Evolutionary conservation across 805 yeast genomes (phyloP).

Genomic region (Groenewaldozyma salmanticensis): DNA sequence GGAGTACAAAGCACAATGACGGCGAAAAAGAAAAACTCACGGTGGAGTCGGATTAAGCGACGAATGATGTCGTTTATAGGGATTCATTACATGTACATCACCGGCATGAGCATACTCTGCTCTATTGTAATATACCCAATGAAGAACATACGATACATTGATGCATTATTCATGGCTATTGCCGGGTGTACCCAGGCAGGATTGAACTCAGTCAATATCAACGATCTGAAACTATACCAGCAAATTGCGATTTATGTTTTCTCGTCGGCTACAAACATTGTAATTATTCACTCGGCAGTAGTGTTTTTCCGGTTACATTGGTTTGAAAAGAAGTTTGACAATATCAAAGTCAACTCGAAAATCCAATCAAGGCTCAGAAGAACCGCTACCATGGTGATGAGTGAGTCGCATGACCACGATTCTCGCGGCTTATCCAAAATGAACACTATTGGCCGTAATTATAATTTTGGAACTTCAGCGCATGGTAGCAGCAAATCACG

Average conservation of each 20-base stretch:
- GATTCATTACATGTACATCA: constrained; percentile 43
- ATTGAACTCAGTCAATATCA: constrained; percentile 65
- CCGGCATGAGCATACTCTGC: constrained; percentile 47
- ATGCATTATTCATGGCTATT: constrained; percentile 63
- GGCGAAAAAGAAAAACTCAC: no score
- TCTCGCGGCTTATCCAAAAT: not conserved
- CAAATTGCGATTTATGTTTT: constrained; percentile 62
- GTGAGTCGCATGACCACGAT: constrained; percentile 19
- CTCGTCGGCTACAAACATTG: constrained; percentile 70
- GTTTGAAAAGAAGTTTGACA: constrained; percentile 81
- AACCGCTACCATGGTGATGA: constrained; percentile 55
- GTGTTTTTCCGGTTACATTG: constrained; percentile 74
- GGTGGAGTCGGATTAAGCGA: no score
- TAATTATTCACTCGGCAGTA: constrained; percentile 72
- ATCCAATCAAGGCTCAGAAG: constrained; percentile 74
- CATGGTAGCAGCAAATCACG: not conserved
- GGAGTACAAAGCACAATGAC: no score
- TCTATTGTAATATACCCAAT: constrained; percentile 73
- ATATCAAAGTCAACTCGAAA: constrained; percentile 70
- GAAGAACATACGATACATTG: constrained; percentile 58
- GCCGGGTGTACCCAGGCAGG: constrained; percentile 92
- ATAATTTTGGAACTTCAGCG: not conserved
- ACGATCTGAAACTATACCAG: constrained; percentile 60
- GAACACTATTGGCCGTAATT: not conserved
- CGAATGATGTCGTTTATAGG: constrained; percentile 11